Evolutionary conservation across 1,284 basidiomycete genomes (phyloP), one percentile per base, ranked within the genome.

Genomic region (Pseudozyma sp.): DNA sequence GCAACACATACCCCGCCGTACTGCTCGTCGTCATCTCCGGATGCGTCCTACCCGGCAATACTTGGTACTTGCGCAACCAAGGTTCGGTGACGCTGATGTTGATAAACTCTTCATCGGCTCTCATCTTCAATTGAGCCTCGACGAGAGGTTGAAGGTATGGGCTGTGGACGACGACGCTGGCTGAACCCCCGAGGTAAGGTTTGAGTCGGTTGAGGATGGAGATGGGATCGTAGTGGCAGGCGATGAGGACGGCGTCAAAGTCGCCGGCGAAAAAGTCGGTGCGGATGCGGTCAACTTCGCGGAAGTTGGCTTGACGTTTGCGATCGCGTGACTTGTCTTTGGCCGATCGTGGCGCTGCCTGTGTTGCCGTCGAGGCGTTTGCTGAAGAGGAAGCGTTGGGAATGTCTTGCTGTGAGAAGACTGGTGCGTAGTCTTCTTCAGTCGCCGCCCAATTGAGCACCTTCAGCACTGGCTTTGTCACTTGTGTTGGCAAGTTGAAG

Each of bases 1-100:
- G 91, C 51, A 98, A 87, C 34, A 99, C 87, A 86, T 91, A 97
- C 0, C 97, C 96, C 5, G 93, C 95, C 3, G 92, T 92, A 1
- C 93, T 93, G 16, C 93, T 92, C 52, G 91, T 93, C 64, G 89
- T 91, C 97, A 99, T 99, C 77, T 90, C 91, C 0, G 97, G 97
- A 87, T 99, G 97, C 45, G 94, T 97, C 38, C 97, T 89, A 14
- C 96, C 96, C 25, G 96, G 96, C 18, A 99, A 88, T 11, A 95
- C 92, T 85, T 98, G 96, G 87, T 98, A 99, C 73, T 90, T 89
- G 53, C 97, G 89, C 52, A 94, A 86, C 92, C 93, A 99, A 11
- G 91, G 89, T 86, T 99, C 96, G 1, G 92, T 92, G 14, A 99
- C 87, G 19, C 89, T 90, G 10, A 94, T 91, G 35, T 91, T 91